Evolutionary conservation across 768 basidiomycete species (phyloP).

Genomic region (Xerocomus potaroensis): DNA sequence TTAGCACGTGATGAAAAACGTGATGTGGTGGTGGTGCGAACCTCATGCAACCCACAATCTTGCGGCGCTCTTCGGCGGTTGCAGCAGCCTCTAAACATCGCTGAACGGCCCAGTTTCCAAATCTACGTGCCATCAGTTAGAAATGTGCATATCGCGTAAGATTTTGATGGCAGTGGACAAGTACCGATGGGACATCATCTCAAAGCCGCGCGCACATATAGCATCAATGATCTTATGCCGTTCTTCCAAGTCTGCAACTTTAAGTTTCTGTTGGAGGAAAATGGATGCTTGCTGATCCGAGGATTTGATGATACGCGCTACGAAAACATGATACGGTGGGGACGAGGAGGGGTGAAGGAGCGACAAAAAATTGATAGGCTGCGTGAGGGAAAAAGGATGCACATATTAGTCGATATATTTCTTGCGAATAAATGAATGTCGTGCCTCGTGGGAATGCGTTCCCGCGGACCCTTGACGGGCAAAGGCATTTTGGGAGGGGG

Average conservation of each 20-base stretch:
- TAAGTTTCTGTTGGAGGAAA: conserved; percentile 86
- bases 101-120: conserved; percentile 91
- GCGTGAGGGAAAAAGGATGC: conserved; percentile 7
- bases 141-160: conserved; percentile 1
- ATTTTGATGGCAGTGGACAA: background rate
- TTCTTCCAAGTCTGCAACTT: conserved; percentile 76
- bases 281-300: conserved; percentile 91
- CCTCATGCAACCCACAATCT: conserved; percentile 87
- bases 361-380: conserved; percentile 90
- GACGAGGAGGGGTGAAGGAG: conserved; percentile 81
- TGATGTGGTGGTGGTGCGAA: conserved; percentile 25
- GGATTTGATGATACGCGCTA: conserved; percentile 80
- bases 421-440: conserved; percentile 13
- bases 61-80: conserved; percentile 67
- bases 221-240: conserved; percentile 83
- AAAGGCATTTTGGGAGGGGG: conserved; percentile 25
- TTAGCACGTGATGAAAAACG: conserved; percentile 6
- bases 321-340: conserved; percentile 79
- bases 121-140: conserved; percentile 41
- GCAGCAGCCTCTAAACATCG: conserved; percentile 80
- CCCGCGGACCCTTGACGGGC: conserved; percentile 25
- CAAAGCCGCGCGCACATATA: conserved; percentile 77
- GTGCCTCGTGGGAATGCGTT: conserved; percentile 49
- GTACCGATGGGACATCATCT: conserved; percentile 90
- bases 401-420: conserved; percentile 13